phyloP scores from a whole-genome alignment of 1,139 yeast species.

The Kurtzmaniella natalensis region DNA sequence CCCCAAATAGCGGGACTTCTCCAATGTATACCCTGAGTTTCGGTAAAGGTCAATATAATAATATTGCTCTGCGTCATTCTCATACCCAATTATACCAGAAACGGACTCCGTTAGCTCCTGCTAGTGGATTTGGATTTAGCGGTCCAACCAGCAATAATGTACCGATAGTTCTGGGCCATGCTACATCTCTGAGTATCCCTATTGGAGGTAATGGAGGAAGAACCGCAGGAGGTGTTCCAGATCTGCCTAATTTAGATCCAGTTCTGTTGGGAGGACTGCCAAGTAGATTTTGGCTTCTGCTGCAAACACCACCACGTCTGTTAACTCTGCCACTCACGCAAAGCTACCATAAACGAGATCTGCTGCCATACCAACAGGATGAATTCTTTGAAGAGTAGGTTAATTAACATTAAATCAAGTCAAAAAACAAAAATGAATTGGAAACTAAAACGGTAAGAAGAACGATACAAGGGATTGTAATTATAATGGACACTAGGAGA shows the following conservation, averaged over 20 bases:
- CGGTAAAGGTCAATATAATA: constrained; percentile 4
- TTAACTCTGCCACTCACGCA: constrained; percentile 6
- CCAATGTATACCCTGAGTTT: background rate
- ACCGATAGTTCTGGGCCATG: constrained; percentile 8
- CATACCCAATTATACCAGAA: constrained; percentile 7
- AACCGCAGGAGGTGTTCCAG: constrained; percentile 33
- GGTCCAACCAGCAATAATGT: constrained; percentile 4
- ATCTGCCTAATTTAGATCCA: constrained; percentile 51
- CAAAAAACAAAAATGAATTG: no score
- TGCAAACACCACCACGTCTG: constrained; percentile 47
- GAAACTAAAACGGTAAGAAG: no score
- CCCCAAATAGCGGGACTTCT: constrained; percentile 4
- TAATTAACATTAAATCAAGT: no score
- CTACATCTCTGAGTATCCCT: constrained; percentile 27
- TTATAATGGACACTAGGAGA: no score
- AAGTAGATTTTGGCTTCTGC: constrained; percentile 48
- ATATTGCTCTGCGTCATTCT: constrained; percentile 7
- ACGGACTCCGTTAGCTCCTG: constrained; percentile 3
- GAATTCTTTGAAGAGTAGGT: no score
- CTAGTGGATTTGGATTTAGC: background rate
- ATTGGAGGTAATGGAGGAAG: constrained; percentile 14
- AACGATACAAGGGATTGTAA: no score
- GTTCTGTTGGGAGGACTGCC: constrained; percentile 54
- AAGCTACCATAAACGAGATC: background rate
- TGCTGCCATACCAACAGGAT: no score